Evolutionary conservation across 305 asterid genomes (phyloP).

Genomic region (Ilex paraguariensis): DNA sequence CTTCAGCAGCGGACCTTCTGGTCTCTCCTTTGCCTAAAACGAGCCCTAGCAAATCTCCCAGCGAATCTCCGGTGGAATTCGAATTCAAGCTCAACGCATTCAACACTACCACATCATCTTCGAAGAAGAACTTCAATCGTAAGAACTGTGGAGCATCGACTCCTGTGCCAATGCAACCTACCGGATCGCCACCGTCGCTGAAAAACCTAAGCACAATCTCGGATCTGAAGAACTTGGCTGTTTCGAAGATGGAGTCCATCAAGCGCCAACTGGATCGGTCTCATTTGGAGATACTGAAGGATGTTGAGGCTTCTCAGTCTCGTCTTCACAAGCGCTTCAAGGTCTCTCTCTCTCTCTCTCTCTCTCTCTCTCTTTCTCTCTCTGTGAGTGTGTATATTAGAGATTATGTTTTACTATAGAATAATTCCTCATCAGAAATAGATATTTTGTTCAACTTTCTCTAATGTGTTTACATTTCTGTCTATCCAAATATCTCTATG

Average conservation of each 20-base stretch:
- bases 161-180: slow-evolving; percentile 32
- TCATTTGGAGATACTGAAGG: slow-evolving; percentile 71
- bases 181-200: slow-evolving; percentile 31
- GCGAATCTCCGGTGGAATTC: slow-evolving; percentile 44
- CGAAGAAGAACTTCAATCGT: slow-evolving; percentile 35
- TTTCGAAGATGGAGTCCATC: slow-evolving; percentile 49
- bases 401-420: neutral
- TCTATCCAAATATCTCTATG: no score
- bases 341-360: slow-evolving; percentile 27
- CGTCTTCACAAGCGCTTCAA: slow-evolving; percentile 78
- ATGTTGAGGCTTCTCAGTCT: slow-evolving; percentile 63
- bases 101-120: slow-evolving; percentile 18
- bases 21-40: slow-evolving; percentile 29
- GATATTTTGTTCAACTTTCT: no score
- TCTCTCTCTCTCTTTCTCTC: no score
- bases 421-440: no score
- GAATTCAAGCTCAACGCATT: slow-evolving; percentile 45
- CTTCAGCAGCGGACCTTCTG: slow-evolving; percentile 32
- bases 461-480: no score
- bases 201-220: slow-evolving; percentile 38
- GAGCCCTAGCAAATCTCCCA: slow-evolving; percentile 40
- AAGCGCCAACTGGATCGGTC: slow-evolving; percentile 66
- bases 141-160: slow-evolving; percentile 23
- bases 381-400: neutral
- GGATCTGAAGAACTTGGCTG: slow-evolving; percentile 57